These are phyloP conservation scores for Pythium utonaiense DNA, from an alignment of 352 stramenopile species.

Conservation along the genomic window DNA sequence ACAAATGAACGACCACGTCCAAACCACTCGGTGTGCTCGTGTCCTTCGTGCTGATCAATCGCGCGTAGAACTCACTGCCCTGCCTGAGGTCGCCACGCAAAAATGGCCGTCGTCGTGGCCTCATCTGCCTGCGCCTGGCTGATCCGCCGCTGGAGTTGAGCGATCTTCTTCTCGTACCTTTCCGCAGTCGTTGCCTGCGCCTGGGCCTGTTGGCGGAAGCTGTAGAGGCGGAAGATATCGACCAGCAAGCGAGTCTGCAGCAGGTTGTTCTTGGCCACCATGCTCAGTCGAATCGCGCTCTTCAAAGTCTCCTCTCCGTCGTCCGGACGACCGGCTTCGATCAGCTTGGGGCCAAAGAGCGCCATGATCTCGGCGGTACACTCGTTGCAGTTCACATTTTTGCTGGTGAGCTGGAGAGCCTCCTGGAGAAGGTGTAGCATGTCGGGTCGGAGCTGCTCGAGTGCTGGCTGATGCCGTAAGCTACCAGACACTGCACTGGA, in stretches of 20 bases:
- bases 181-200: slow-evolving; percentile 39
- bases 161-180: slow-evolving; percentile 73
- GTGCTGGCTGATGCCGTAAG: slow-evolving; percentile 9
- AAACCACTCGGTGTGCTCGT: too few species aligned
- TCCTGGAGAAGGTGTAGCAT: slow-evolving; percentile 44
- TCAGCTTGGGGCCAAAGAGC: slow-evolving; percentile 54
- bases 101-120: slow-evolving; percentile 31
- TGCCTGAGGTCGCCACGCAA: slow-evolving; percentile 40
- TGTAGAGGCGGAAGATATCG: slow-evolving; percentile 54
- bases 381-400: slow-evolving; percentile 50
- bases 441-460: slow-evolving; percentile 50
- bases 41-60: too few species aligned
- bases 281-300: slow-evolving; percentile 42
- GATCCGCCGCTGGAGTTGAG: slow-evolving; percentile 44
- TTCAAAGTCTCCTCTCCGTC: slow-evolving; percentile 62
- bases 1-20: background rate
- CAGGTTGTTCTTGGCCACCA: slow-evolving; percentile 67
- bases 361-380: slow-evolving; percentile 66
- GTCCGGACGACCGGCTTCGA: slow-evolving; percentile 33
- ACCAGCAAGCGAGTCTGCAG: slow-evolving; percentile 63
- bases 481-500: background rate
- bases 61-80: background rate
- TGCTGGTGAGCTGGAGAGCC: slow-evolving; percentile 38
- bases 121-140: slow-evolving; percentile 38
- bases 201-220: slow-evolving; percentile 30